Evolutionary conservation across 805 yeast species (phyloP).

Genomic region (Blastobotrys chiropterorum): DNA sequence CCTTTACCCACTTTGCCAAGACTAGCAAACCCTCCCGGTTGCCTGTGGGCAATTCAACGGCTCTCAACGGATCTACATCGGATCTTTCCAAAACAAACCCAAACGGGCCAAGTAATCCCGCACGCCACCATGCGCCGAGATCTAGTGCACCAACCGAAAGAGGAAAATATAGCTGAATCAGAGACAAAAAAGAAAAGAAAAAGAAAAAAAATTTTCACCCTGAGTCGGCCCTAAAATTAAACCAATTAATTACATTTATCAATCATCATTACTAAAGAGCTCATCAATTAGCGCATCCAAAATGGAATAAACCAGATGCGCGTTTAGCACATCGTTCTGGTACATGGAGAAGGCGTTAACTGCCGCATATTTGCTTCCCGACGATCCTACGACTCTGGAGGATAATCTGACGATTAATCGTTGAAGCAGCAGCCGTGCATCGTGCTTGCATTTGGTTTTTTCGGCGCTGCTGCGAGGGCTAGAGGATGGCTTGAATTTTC

Average conservation of each 20-base stretch:
- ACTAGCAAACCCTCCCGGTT: background rate
- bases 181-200: no score
- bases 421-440: conserved; percentile 52
- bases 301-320: conserved; percentile 53
- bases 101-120: no score
- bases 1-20: background rate
- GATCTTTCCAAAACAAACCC: no score
- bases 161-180: no score
- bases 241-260: background rate
- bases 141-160: background rate
- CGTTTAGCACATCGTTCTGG: conserved; percentile 67
- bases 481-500: conserved; percentile 33
- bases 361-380: conserved; percentile 60
- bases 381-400: conserved; percentile 66
- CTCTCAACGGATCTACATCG: no score
- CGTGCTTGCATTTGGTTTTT: conserved; percentile 46
- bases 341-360: conserved; percentile 53
- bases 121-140: background rate
- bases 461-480: conserved; percentile 44
- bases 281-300: conserved; percentile 52
- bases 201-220: background rate
- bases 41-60: no score
- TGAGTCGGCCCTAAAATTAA: no score
- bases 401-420: conserved; percentile 57
- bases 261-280: conserved; percentile 20